phyloP scores from a whole-genome alignment of 192 early-diverging fungal species.

The Backusella mclennaniae region DNA sequence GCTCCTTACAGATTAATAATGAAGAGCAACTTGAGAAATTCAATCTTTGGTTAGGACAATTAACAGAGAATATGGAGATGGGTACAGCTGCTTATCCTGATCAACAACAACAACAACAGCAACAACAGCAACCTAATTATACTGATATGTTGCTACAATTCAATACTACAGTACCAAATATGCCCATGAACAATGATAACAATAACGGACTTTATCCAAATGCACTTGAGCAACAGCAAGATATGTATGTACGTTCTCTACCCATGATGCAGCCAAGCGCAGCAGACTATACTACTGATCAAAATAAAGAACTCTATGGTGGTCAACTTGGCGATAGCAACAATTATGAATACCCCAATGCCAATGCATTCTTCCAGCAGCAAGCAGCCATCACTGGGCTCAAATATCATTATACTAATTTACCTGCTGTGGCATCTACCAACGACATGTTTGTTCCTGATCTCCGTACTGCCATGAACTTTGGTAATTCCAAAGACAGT shows the following conservation, averaged over 20 bases:
- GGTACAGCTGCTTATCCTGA: not conserved
- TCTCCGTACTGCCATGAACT: not conserved
- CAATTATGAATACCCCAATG: conserved; percentile 3
- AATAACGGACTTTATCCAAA: not conserved
- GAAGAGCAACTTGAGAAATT: conserved; percentile 13
- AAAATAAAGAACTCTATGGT: not conserved
- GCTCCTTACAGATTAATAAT: conserved; percentile 11
- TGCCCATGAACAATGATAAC: not conserved
- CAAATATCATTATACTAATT: not conserved
- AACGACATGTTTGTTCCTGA: not conserved
- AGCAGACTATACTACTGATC: not conserved
- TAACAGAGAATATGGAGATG: conserved; percentile 14
- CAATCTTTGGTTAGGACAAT: conserved; percentile 24
- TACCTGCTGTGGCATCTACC: not conserved
- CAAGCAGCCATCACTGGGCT: not conserved
- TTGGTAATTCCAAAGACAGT: not conserved
- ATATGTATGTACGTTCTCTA: conserved; percentile 18
- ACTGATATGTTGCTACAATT: conserved; percentile 11
- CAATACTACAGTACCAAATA: not conserved
- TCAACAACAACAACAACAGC: not conserved
- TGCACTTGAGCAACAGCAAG: not conserved
- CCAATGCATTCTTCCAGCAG: not conserved
- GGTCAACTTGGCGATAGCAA: not conserved
- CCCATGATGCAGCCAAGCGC: not conserved
- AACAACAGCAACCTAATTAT: conserved; percentile 1